phyloP scores from a whole-genome alignment of 352 stramenopile genomes.

The Phytophthora cryptogea region DNA sequence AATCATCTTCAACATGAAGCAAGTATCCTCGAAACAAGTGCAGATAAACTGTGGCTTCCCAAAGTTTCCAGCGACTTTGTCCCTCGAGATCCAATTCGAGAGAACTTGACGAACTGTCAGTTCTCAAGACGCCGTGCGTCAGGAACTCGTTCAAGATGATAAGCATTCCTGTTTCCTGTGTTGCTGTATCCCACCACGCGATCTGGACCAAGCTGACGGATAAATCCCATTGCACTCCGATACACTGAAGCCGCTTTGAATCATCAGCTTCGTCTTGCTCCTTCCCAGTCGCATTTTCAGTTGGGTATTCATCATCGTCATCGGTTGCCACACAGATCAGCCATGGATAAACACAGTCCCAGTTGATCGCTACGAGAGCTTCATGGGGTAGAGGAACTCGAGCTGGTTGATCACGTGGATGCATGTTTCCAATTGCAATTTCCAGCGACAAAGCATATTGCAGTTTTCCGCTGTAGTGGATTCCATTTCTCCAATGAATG shows the following conservation, averaged over 20 bases:
- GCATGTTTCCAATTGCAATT: constrained; percentile 42
- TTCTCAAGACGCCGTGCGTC: constrained; percentile 47
- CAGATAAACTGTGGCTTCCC: constrained; percentile 65
- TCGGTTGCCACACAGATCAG: constrained; percentile 56
- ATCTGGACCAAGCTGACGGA: constrained; percentile 62
- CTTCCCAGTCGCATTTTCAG: background rate
- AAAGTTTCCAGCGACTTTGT: constrained; percentile 41
- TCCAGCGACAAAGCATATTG: constrained; percentile 62
- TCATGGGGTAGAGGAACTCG: constrained; percentile 53
- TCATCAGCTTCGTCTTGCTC: background rate
- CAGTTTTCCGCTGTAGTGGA: constrained; percentile 19
- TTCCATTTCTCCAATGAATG: constrained; percentile 33
- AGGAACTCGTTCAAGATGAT: constrained; percentile 57
- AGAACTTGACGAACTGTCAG: background rate
- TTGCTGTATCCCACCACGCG: constrained; percentile 68
- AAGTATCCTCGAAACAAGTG: constrained; percentile 64
- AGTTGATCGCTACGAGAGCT: constrained; percentile 60
- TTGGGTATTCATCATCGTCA: constrained; percentile 35
- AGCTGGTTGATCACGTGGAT: constrained; percentile 9
- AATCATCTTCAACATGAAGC: constrained; percentile 33
- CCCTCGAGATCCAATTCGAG: background rate
- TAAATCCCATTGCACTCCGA: constrained; percentile 69
- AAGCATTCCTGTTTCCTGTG: constrained; percentile 57
- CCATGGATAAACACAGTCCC: constrained; percentile 73
- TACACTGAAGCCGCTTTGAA: constrained; percentile 28